Base-by-base conservation (phyloP, 228 moss, liverwort and hornwort species). In the Sphagnum magellanicum region DNA sequence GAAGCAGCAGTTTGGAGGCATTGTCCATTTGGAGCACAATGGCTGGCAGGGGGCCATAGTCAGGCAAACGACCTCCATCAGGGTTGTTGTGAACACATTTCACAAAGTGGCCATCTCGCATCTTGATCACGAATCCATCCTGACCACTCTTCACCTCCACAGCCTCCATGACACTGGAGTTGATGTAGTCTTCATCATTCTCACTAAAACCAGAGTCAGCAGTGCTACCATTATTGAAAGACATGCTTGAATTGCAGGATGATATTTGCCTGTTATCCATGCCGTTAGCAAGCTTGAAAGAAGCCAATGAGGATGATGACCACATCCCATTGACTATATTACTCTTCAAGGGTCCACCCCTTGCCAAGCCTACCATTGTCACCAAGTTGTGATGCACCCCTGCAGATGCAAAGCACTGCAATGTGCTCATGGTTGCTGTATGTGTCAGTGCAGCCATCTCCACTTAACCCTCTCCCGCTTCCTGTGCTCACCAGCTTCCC, bases 1-100 rank as follows among this genome's bases (percentile, higher is more conserved):
- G 94, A 5, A 94, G 81, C 48, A 94, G 59, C 17, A 94, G 74
- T 69, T 91, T 84, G 53, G 91, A 91, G 69, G 87, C 94, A 49
- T 94, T 91, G 64, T 89, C 91, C 77, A 94, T 78, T 70, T 88
- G 91, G 17, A 94, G 79, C 6, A 94, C 94, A 61, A 94, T 94
- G 51, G 94, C 94, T 0, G 94, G 94, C 48, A 91, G 94, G 6
- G 91, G 86, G 0, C 87, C 87, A 48, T 94, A 94, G 51, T 91
- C 89, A 10, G 91, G 91, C 52, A 91, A 85, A 63, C 87, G 86
- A 0, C 87, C 87, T n/a, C 85, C 84, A 48, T 91, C 89, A 5
- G 77, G 77, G 62, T 91, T 89, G 78, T 91, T 94, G 74, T 94
- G 94, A 51, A 86, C 82, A 67, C 94, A 94, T 76, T 91, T 91